These are phyloP conservation scores for Xerocomellus chrysenteron DNA, from an alignment of 768 basidiomycete genomes.

Conservation along the genomic window DNA sequence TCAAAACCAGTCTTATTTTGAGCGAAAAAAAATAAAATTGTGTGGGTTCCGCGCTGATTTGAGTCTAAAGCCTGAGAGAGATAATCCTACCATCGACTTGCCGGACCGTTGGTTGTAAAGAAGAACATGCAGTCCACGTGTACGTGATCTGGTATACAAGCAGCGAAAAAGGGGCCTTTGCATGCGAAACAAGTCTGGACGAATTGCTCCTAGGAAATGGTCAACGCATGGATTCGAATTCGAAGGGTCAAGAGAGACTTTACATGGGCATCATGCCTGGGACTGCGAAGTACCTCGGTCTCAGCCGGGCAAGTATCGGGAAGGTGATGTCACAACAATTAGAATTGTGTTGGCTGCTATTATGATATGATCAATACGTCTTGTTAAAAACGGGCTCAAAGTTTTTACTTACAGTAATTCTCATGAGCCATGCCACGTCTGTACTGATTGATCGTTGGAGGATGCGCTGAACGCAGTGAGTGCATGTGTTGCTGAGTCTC, in stretches of 20 bases:
- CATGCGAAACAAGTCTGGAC: slow-evolving; percentile 23
- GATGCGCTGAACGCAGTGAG: slow-evolving; percentile 5
- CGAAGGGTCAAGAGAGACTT: slow-evolving; percentile 8
- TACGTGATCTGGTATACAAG: slow-evolving; percentile 30
- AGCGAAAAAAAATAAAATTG: slow-evolving; percentile 9
- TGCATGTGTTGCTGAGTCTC: slow-evolving; percentile 24
- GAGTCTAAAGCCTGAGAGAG: slow-evolving; percentile 29
- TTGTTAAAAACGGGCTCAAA: neutral
- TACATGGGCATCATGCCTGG: slow-evolving; percentile 17
- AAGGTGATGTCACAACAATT: slow-evolving; percentile 21
- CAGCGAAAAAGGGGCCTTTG: slow-evolving; percentile 13
- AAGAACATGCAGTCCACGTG: slow-evolving; percentile 5
- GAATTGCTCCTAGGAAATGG: slow-evolving; percentile 8
- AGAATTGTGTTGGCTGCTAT: slow-evolving; percentile 12
- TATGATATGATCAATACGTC: neutral
- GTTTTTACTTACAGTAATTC: slow-evolving; percentile 13
- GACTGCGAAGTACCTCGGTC: slow-evolving; percentile 22
- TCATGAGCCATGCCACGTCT: slow-evolving; percentile 3
- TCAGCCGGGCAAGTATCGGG: slow-evolving; percentile 14
- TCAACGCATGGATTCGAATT: slow-evolving; percentile 11
- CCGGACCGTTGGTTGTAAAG: slow-evolving; percentile 13
- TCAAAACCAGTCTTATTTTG: slow-evolving; percentile 15
- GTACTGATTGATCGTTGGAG: neutral
- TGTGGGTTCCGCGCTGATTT: slow-evolving; percentile 7
- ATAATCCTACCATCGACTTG: neutral